Conservation (phyloP, 176 grass and related monocot genomes). For the Rhynchospora pubera region DNA sequence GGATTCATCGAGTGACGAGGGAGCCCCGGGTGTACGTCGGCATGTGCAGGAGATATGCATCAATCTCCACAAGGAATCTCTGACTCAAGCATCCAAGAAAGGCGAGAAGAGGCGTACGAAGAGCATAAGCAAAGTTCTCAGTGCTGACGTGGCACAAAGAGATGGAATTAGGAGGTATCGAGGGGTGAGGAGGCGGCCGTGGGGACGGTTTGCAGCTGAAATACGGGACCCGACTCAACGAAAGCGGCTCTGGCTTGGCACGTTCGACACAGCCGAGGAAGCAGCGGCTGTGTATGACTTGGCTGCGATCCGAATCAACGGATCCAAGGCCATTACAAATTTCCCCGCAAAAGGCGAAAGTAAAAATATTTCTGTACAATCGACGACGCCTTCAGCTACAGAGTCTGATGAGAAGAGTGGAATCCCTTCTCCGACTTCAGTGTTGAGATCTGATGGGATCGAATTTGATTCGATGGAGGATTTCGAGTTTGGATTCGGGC, state of each 20-base stretch:
- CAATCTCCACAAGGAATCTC: neutral
- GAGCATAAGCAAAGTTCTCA: neutral
- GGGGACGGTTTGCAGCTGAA: conserved; percentile 92
- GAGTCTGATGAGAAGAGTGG: conserved; percentile 8
- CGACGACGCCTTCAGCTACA: neutral
- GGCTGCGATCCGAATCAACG: conserved; percentile 71
- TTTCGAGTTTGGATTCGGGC: neutral
- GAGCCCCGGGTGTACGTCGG: neutral
- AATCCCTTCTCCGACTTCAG: conserved; percentile 10
- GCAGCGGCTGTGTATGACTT: conserved; percentile 75
- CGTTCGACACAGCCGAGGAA: conserved; percentile 78
- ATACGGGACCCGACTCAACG: conserved; percentile 77
- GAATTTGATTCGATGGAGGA: conserved; percentile 4
- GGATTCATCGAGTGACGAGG: conserved; percentile 83
- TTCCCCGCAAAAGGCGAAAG: conserved; percentile 27
- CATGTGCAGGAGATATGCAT: conserved; percentile 6
- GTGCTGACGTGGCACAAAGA: neutral
- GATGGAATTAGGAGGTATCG: conserved; percentile 40
- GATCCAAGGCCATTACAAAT: conserved; percentile 78
- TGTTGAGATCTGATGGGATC: conserved; percentile 4
- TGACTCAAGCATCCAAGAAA: neutral
- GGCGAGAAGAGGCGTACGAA: conserved; percentile 11
- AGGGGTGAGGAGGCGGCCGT: conserved; percentile 80
- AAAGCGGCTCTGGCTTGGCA: conserved; percentile 86
- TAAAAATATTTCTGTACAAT: neutral